A percentile compares a stretch with the other conserved stretches of the same genome.
phyloP scores from a whole-genome alignment of 257 asterid species.

The Craterostigma plantagineum region DNA sequence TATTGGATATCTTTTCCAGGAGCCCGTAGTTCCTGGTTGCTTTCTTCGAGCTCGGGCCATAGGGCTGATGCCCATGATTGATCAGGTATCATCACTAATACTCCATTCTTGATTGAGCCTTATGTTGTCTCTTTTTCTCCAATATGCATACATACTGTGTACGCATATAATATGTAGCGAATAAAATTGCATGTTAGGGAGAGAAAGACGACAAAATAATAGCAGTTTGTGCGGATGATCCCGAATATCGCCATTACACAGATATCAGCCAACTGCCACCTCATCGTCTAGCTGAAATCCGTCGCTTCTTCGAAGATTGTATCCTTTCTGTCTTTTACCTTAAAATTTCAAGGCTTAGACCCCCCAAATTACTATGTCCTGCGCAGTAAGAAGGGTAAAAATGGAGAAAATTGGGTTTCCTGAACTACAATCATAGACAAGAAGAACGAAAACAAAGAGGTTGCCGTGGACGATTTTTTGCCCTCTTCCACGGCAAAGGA shows the following conservation, averaged over 20 bases:
- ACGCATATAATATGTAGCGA: not conserved
- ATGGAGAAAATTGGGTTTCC: slow-evolving; percentile 8
- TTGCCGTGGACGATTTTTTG: slow-evolving; percentile 45
- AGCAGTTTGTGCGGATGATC: slow-evolving; percentile 69
- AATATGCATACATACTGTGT: too few species aligned
- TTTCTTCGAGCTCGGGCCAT: slow-evolving; percentile 53
- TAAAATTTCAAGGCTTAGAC: too few species aligned
- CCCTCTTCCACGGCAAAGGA: slow-evolving; percentile 31
- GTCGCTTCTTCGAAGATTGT: slow-evolving; percentile 70
- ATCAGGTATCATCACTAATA: slow-evolving; percentile 32
- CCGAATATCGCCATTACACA: slow-evolving; percentile 44
- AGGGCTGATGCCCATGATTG: slow-evolving; percentile 78
- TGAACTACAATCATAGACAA: slow-evolving; percentile 24
- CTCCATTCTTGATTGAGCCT: not conserved
- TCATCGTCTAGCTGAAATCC: slow-evolving; percentile 55
- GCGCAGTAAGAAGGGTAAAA: not conserved
- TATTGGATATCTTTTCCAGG: slow-evolving; percentile 15
- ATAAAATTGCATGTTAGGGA: slow-evolving; percentile 20
- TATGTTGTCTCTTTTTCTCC: too few species aligned
- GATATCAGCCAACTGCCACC: slow-evolving; percentile 68
- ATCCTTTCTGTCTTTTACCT: slow-evolving; percentile 5
- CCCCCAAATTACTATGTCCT: too few species aligned
- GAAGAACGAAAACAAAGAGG: slow-evolving; percentile 66
- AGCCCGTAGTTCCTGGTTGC: slow-evolving; percentile 65
- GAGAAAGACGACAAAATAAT: slow-evolving; percentile 71